Base-by-base conservation (phyloP, 1,284 basidiomycete genomes). In the Naganishia sp. region DNA sequence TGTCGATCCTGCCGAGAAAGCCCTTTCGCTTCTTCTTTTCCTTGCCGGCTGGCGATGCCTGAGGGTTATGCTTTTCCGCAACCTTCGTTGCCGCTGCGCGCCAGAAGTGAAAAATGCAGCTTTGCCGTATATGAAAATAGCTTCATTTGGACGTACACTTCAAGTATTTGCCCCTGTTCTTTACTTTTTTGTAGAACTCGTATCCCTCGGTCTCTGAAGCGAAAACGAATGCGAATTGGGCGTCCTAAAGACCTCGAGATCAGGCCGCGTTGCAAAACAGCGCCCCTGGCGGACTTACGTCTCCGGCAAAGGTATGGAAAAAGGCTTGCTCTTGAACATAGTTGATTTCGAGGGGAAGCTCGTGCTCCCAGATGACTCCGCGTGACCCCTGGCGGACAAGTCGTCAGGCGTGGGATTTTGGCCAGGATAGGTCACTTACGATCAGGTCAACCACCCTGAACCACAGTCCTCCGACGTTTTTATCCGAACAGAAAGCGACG, bases 341-440 rank as follows among this genome's bases (percentile, higher is more conserved):
- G 68, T 90, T 86, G 69, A 96, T 87, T 51, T 87, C 88, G 45
- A 90, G 85, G 71, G 94, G 96, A 2, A 97, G 79, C 76, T 96
- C 94, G 72, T 97, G 92, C 70, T 94, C 88, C 95, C 95, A 99
- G 50, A 94, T 87, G 35, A 94, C 85, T 11, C 93, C 94, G 58
- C 91, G 82, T 1, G 90, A 92, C 15, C 92, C 90, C 73, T 82
- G 71, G 23, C 25, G 28, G 5, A 46, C 1, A 43, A 51, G 21
- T 11, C 13, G 13, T 61, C 57, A 61, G 31, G n/a, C n/a, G 28
- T 45, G 9, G 18, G 25, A 45, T 39, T 18, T 18, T n/a, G 41
- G 32, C 35, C 3, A 55, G 31, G 25, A 46, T 31, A 42, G 50
- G 35, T 47, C 53, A 49, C 81, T 70, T 69, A 83, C 82, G 6